Conservation (phyloP, 2,329 filamentous ascomycete genomes). For the Bipolaris bicolor region DNA sequence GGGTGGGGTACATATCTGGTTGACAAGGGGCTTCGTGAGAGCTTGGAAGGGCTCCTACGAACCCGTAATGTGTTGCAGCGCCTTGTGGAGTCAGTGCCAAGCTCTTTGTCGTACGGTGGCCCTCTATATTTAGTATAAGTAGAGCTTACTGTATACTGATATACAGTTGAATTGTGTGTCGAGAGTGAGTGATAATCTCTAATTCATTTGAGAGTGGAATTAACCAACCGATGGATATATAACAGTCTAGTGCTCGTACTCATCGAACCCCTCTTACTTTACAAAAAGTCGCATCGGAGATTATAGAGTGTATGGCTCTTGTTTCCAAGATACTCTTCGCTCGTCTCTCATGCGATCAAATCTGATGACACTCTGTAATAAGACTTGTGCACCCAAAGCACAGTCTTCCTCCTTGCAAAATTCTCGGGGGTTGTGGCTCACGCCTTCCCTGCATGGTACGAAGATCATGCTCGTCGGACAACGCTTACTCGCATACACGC, state of each 20-base stretch:
- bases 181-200: too few species aligned
- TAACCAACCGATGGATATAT: background rate
- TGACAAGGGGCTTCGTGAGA: too few species aligned
- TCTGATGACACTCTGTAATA: conserved; percentile 58
- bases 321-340: conserved; percentile 40
- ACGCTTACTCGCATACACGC: conserved; percentile 52
- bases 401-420: conserved; percentile 55
- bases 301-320: conserved; percentile 34
- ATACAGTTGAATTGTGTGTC: too few species aligned
- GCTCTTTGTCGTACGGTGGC: too few species aligned
- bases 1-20: too few species aligned
- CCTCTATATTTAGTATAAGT: too few species aligned
- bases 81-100: too few species aligned
- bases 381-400: conserved; percentile 55
- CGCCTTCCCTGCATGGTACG: conserved; percentile 55
- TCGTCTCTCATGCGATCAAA: conserved; percentile 55
- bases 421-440: conserved; percentile 57
- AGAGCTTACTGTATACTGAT: too few species aligned
- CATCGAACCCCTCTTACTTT: background rate
- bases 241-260: background rate
- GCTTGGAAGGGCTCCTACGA: too few species aligned
- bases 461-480: conserved; percentile 59
- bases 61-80: too few species aligned
- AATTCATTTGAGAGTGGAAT: background rate
- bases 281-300: background rate